Evolutionary conservation across 2,329 filamentous ascomycete genomes (phyloP).

Genomic region (Exophiala sp.): DNA sequence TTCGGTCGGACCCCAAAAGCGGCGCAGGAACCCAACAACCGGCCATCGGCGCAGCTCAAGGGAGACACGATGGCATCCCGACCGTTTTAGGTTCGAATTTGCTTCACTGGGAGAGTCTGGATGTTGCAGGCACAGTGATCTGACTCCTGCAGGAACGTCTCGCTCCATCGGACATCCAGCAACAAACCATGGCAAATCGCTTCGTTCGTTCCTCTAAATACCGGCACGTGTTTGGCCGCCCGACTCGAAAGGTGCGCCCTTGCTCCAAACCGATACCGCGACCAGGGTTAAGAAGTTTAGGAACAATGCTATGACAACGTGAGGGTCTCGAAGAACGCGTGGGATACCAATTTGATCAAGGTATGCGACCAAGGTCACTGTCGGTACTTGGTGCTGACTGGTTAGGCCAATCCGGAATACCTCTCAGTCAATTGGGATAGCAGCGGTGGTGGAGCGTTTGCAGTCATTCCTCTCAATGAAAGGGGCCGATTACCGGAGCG

Average conservation of each 20-base stretch:
- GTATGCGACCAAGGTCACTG: conserved; percentile 47
- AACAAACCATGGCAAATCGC: conserved; percentile 56
- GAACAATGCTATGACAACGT: conserved; percentile 99
- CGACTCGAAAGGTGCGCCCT: conserved; percentile 67
- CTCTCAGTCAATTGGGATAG: conserved; percentile 98
- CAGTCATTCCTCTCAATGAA: conserved; percentile 86
- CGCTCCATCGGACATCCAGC: background rate
- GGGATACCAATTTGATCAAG: conserved; percentile 98
- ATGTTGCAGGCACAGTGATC: conserved; percentile 7
- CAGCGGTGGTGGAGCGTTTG: conserved; percentile 91
- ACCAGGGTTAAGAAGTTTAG: conserved; percentile 36
- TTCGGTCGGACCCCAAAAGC: background rate
- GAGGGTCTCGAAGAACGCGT: conserved; percentile 94
- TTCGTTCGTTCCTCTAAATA: conserved; percentile 71
- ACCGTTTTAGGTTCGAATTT: conserved; percentile 12
- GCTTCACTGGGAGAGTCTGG: background rate
- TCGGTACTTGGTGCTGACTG: conserved; percentile 16
- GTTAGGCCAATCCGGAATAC: conserved; percentile 87
- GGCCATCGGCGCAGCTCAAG: background rate
- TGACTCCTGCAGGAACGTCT: background rate
- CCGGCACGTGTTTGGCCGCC: conserved; percentile 93
- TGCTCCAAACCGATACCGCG: conserved; percentile 2
- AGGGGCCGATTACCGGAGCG: conserved; percentile 85
- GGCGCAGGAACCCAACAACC: background rate
- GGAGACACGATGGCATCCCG: conserved; percentile 7